These are phyloP conservation scores for Pseudogymnoascus sp. DNA, from an alignment of 2,329 filamentous ascomycete species.

Conservation along the genomic window DNA sequence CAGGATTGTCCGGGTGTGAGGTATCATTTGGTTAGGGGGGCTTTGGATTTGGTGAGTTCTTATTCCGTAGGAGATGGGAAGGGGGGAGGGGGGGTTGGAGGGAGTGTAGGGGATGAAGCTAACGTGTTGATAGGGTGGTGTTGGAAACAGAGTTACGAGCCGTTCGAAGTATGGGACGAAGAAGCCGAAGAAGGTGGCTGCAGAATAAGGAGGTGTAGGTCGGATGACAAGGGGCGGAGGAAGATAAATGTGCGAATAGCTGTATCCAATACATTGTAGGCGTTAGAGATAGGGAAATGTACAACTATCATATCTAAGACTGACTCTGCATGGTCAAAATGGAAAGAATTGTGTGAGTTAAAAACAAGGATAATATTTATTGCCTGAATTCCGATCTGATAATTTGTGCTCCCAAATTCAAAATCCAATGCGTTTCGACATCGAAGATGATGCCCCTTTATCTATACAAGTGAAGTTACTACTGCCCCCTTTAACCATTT, in stretches of 20 bases:
- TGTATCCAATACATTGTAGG: conserved; percentile 10
- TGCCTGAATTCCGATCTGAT: neutral
- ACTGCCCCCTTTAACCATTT: neutral
- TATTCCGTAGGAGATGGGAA: neutral
- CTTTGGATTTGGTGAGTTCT: conserved; percentile 83
- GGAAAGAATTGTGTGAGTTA: neutral
- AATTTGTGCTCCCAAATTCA: neutral
- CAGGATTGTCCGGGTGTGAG: conserved; percentile 99
- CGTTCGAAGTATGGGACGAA: conserved; percentile 98
- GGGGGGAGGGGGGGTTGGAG: neutral
- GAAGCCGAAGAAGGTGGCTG: conserved; percentile 78
- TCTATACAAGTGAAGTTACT: neutral
- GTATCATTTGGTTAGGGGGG: conserved; percentile 87
- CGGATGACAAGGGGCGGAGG: neutral
- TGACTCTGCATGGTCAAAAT: neutral
- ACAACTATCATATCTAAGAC: neutral
- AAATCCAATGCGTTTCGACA: neutral
- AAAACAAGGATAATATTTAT: neutral
- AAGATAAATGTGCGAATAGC: conserved; percentile 6
- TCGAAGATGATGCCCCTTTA: neutral
- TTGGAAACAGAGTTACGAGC: conserved; percentile 74
- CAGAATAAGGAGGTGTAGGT: neutral
- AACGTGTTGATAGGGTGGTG: conserved; percentile 64
- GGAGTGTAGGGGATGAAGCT: conserved; percentile 21
- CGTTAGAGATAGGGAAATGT: conserved; percentile 4